A percentile compares a stretch with the other conserved stretches of the same genome.
These are phyloP conservation scores for Apiotrichum gracile DNA, from an alignment of 1,284 basidiomycete genomes.

Conservation along the genomic window DNA sequence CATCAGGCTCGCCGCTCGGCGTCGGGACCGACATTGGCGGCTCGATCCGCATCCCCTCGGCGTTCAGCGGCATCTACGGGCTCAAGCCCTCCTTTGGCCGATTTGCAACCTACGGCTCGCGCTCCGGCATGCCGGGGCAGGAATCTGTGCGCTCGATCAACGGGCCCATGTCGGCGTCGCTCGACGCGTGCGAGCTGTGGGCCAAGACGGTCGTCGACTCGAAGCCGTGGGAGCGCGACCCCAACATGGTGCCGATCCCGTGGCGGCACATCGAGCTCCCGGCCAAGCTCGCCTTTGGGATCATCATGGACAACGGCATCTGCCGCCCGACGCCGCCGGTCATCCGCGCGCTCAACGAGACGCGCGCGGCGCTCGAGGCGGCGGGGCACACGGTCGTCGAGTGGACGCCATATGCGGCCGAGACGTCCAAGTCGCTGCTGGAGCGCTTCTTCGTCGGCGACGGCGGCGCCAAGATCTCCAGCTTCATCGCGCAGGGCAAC, in stretches of 20 bases:
- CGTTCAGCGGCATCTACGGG: conserved; percentile 62
- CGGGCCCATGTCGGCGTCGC: conserved; percentile 60
- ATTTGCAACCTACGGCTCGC: conserved; percentile 61
- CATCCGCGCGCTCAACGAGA: conserved; percentile 56
- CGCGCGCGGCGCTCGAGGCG: conserved; percentile 55
- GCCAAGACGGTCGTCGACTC: conserved; percentile 50
- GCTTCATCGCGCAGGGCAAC: conserved; percentile 16
- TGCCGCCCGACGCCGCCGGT: conserved; percentile 65
- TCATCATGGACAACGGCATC: conserved; percentile 54
- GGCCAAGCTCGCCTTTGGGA: conserved; percentile 56
- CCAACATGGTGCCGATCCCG: conserved; percentile 57
- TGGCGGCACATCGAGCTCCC: conserved; percentile 63
- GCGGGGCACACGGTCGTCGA: conserved; percentile 59
- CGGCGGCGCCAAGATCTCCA: conserved; percentile 36
- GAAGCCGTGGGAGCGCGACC: conserved; percentile 65
- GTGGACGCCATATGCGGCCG: conserved; percentile 32
- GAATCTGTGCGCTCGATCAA: conserved; percentile 65
- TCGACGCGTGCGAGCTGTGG: conserved; percentile 60
- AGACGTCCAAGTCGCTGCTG: conserved; percentile 18
- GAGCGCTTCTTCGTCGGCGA: conserved; percentile 35
- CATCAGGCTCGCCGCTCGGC: conserved; percentile 55
- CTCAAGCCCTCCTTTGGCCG: conserved; percentile 65
- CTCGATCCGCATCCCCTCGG: conserved; percentile 61
- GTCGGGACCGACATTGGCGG: conserved; percentile 70
- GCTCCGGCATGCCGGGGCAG: conserved; percentile 62